Conservation (phyloP, 495 filamentous ascomycete genomes). For the Trypethelium eluteriae region DNA sequence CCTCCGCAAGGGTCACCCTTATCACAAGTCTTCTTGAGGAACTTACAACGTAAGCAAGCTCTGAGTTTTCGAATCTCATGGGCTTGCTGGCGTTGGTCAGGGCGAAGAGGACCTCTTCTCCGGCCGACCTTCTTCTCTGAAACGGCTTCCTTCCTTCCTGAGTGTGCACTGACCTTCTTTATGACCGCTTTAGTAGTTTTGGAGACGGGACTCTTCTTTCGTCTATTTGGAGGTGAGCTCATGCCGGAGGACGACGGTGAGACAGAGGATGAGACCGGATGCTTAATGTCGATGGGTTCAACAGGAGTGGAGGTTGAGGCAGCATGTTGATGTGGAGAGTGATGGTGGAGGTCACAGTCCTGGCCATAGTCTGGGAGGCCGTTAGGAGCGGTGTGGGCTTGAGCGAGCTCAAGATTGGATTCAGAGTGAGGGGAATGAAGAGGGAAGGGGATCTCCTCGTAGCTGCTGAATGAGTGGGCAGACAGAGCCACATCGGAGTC, state of each 20-base stretch:
- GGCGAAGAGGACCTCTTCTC: conserved; percentile 74
- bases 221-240: conserved; percentile 56
- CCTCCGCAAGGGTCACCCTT: conserved; percentile 89
- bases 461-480: conserved; percentile 61
- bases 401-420: conserved; percentile 27
- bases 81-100: conserved; percentile 90
- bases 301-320: conserved; percentile 58
- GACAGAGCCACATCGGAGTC: conserved; percentile 57
- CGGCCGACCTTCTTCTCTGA: conserved; percentile 85
- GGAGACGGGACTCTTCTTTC: conserved; percentile 64
- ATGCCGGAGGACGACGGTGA: conserved; percentile 40
- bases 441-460: conserved; percentile 63
- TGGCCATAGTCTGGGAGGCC: conserved; percentile 25
- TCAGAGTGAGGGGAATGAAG: conserved; percentile 53
- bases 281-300: conserved; percentile 64
- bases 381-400: conserved; percentile 23
- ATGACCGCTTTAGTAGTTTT: conserved; percentile 74
- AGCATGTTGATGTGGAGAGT: conserved; percentile 38
- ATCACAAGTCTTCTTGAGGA: conserved; percentile 95
- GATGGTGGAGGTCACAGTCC: conserved; percentile 39
- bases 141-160: conserved; percentile 65
- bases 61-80: conserved; percentile 87
- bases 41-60: conserved; percentile 92
- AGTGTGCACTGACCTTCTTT: conserved; percentile 53
- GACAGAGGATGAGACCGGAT: conserved; percentile 46